Base-by-base conservation (phyloP, 2,329 filamentous ascomycete genomes). In the Trichoderma sp. region DNA sequence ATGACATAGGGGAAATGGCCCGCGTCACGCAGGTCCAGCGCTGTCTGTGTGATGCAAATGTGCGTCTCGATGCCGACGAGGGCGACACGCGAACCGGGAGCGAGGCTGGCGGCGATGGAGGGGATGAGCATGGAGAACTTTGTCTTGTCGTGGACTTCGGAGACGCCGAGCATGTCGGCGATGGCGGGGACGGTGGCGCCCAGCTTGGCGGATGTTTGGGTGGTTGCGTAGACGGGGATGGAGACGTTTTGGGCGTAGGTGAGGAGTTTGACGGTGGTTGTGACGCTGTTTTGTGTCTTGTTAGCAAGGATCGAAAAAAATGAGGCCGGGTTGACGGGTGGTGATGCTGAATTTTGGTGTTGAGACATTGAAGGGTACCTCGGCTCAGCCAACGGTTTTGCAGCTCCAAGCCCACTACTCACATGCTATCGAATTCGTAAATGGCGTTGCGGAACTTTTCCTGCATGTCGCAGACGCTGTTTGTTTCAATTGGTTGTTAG, bases 41-140 rank as follows among this genome's bases (percentile, higher is more conserved):
- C 89, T 53, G 95, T 97, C 85, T 98, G 95, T 71, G 93, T 94
- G 35, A 98, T 89, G 83, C 95, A 98, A 78, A 98, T 96, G 81
- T 98, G 95, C 52, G 89, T 88, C 81, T 98, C 95, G 77, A 98
- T 97, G 47, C 95, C 95, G 19, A 97, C 91, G 72, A 98, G 88
- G 68, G 92, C 91, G 65, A 93, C 86, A 74, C 90, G 86, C 27
- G 87, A 81, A 0, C 77, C 77, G 0, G 79, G 75, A 0, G 76
- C 71, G 24, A 81, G 74, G 57, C 74, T 40, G 71, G 74, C 72
- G 31, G 84, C 81, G 55, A 97, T 83, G 49, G 90, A 84, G 0
- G 93, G 91, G 2, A 91, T 88, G 78, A 89, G 86, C 94, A 98
- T 98, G 77, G 89, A 93, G 84, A 98, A 98, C 62, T 87, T 86